Conservation (phyloP, 305 asterid genomes). For the Coffea humblotiana region DNA sequence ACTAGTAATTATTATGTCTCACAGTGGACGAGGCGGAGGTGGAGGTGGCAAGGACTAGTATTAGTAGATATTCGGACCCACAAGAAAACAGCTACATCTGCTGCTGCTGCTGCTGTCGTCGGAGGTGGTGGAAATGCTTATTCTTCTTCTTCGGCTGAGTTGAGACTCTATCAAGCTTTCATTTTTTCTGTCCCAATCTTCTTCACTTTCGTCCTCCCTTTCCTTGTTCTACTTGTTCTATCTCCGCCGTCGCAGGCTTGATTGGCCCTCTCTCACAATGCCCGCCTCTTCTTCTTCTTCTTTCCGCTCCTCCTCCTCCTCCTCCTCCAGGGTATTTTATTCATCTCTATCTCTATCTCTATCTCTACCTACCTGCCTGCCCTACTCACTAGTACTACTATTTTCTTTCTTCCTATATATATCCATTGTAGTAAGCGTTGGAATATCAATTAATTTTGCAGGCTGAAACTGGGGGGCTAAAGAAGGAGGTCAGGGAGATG, state of each 20-base stretch:
- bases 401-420: too few relatives aligned
- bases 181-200: slow-evolving; percentile 70
- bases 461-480: slow-evolving; percentile 68
- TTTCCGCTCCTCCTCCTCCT: not conserved
- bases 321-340: slow-evolving; percentile 49
- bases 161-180: slow-evolving; percentile 68
- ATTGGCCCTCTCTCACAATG: slow-evolving; percentile 73
- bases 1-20: too few relatives aligned
- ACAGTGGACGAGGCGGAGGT: too few relatives aligned
- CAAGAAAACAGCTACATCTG: not conserved
- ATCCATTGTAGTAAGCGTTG: too few relatives aligned
- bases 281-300: slow-evolving; percentile 35
- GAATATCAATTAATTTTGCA: slow-evolving; percentile 15
- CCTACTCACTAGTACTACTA: too few relatives aligned
- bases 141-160: slow-evolving; percentile 37
- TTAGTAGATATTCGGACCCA: not conserved
- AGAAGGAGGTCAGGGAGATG: slow-evolving; percentile 86
- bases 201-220: slow-evolving; percentile 61
- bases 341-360: too few relatives aligned
- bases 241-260: slow-evolving; percentile 65
- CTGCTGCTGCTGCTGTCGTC: slow-evolving; percentile 21
- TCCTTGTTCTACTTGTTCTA: slow-evolving; percentile 64
- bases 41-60: not conserved
- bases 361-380: too few relatives aligned
- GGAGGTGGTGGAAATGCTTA: too few relatives aligned